Base-by-base conservation (phyloP, 495 filamentous ascomycete species). In the Podospora fimiseda region DNA sequence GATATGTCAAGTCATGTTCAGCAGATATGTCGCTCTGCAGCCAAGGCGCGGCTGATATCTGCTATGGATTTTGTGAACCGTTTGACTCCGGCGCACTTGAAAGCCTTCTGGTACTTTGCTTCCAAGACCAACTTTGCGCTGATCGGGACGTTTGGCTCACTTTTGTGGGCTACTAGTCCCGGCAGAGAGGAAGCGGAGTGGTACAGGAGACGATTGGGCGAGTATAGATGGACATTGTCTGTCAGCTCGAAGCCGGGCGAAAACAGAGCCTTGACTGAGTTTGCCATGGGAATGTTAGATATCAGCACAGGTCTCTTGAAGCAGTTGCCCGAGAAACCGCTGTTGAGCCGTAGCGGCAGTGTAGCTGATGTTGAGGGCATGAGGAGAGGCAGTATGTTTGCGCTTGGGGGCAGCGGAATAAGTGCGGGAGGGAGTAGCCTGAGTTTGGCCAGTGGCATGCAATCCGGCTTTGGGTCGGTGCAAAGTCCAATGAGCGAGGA, bases 161-260 rank as follows among this genome's bases (percentile, higher is more conserved):
- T 97, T 6, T 80, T 98, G 0, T 90, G 88, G 77, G 88, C 91
- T 21, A 93, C 90, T 0, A 84, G 86, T 0, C 91, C 91, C 0
- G 87, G 85, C 9, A 76, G 80, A 16, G 92, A 97, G 67, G 93
- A 98, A 69, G 89, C 88, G 3, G 90, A 94, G n/a, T 98, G 95
- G 78, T 98, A 98, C 70, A 82, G 86, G 18, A 77, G 85, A 2
- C 74, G 93, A 2, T 74, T 96, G 9, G 82, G 82, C 52, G 93
- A 98, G 73, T 96, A 95, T 65, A 75, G 89, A 42, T 98, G 93
- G 93, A 96, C 92, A 1, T 73, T 98, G 54, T 84, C 83, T 33
- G 91, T 97, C 27, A 87, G 82, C 66, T 82, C 81, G 54, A 89
- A 90, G 61, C 83, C 85, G 37, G 90, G 90, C 21, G 80, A 84